Base-by-base conservation (phyloP, 1,284 basidiomycete genomes). In the Inonotus hispidus region DNA sequence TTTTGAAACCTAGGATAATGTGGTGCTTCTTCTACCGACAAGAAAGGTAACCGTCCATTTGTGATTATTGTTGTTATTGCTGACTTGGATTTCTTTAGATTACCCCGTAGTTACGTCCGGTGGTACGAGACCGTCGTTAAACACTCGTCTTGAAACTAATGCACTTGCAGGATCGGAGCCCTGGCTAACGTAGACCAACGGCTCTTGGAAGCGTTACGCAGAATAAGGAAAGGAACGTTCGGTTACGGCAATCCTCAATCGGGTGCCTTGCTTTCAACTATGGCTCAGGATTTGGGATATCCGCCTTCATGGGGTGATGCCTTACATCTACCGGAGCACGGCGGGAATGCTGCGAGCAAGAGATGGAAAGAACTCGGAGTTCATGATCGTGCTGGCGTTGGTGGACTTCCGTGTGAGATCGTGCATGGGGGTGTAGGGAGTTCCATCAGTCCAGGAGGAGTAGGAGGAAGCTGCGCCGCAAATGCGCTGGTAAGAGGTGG, bases 21-120 rank as follows among this genome's bases (percentile, higher is more conserved):
- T 91, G 88, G 88, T 90, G 88, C 68, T 91, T 87, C 71, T 85
- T 89, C 70, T 91, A 91, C 67, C 75, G 83, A 66, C 87, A 88
- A 4, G 75, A 82, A 65, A 82, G 84, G 87, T 89, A 53, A 45
- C 8, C 11, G 27, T 10, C 21, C 38, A 23, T 8, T 5, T 23
- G 13, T 25, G n/a, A 3, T 35, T 39, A 43, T 60, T 58, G 66
- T 45, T 58, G 27, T 32, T 32, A n/a, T 25, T 39, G 19, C 45
- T 27, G n/a, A 49, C 32, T 39, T 19, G 35, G 56, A 25, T 62
- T 57, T n/a, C 35, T 65, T 23, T 32, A 90, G 88, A 63, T 77
- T 91, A 45, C 88, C 88, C 29, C 75, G 72, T 53, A 85, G 87
- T 1, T 91, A 91, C 67, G 82, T 87, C 35, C 87, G 82, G 73